These are phyloP conservation scores for Coemansia sp. DNA, from an alignment of 192 early-diverging fungal species.

Conservation along the genomic window DNA sequence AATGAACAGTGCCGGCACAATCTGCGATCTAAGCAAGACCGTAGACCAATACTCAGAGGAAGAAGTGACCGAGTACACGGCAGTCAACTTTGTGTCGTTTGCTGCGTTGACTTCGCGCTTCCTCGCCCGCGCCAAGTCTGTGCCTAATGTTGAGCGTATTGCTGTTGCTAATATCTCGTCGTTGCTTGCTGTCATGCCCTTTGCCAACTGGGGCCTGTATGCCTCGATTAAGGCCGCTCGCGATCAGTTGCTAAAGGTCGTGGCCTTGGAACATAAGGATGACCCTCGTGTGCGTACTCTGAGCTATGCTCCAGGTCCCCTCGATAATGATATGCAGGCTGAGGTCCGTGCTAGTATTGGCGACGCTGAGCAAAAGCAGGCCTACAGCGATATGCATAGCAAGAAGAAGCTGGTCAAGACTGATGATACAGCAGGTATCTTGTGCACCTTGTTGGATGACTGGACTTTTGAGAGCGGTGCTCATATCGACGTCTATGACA, in stretches of 20 bases:
- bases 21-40: slow-evolving; percentile 68
- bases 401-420: slow-evolving; percentile 72
- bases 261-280: slow-evolving; percentile 69
- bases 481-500: slow-evolving; percentile 75
- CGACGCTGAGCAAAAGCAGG: slow-evolving; percentile 63
- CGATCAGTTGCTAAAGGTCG: slow-evolving; percentile 71
- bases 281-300: slow-evolving; percentile 64
- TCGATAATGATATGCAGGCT: slow-evolving; percentile 84
- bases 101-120: slow-evolving; percentile 54
- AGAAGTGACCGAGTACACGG: slow-evolving; percentile 58
- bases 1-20: slow-evolving; percentile 79
- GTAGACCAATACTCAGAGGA: slow-evolving; percentile 58
- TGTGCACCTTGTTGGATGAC: slow-evolving; percentile 65
- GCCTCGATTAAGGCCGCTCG: slow-evolving; percentile 81
- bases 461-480: slow-evolving; percentile 65
- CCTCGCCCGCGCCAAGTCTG: slow-evolving; percentile 19
- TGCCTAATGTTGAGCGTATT: slow-evolving; percentile 19
- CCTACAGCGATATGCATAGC: slow-evolving; percentile 69
- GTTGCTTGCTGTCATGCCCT: slow-evolving; percentile 72
- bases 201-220: slow-evolving; percentile 83
- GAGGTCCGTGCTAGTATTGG: slow-evolving; percentile 72
- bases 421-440: slow-evolving; percentile 64
- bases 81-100: slow-evolving; percentile 66
- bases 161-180: slow-evolving; percentile 82
- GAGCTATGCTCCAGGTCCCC: slow-evolving; percentile 88